phyloP scores from a whole-genome alignment of 192 early-diverging fungal genomes.

The Rhizophagus prolifer region DNA sequence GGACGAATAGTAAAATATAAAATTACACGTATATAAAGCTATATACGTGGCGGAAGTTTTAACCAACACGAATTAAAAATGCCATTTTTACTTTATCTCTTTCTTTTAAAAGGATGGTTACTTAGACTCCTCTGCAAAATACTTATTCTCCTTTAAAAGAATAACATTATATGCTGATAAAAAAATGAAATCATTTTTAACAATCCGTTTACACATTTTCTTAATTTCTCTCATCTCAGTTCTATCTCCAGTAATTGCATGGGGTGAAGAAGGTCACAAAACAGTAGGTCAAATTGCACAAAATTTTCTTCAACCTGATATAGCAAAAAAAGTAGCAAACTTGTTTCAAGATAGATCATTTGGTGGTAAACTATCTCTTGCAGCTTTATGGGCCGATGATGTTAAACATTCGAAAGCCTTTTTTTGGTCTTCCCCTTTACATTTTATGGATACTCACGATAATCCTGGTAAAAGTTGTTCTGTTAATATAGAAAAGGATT shows the following conservation, averaged over 20 bases:
- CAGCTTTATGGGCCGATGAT: constrained; percentile 4
- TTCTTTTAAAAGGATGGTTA: too few species aligned
- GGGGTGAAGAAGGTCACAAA: constrained; percentile 4
- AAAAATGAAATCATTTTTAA: not conserved
- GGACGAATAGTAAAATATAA: too few species aligned
- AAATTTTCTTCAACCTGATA: constrained; percentile 9
- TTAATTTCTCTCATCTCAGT: not conserved
- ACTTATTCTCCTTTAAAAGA: too few species aligned
- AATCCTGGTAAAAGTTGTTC: constrained; percentile 5
- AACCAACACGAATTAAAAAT: too few species aligned
- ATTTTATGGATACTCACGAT: constrained; percentile 20
- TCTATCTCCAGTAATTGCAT: not conserved
- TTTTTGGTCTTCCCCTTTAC: not conserved
- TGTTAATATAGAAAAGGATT: constrained; percentile 4
- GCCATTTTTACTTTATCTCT: too few species aligned
- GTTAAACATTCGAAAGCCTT: not conserved
- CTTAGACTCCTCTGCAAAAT: too few species aligned
- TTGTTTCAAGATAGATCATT: constrained; percentile 1
- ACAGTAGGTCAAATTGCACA: constrained; percentile 18
- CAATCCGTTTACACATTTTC: not conserved
- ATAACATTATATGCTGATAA: not conserved
- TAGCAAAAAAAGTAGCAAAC: not conserved
- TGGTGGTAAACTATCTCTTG: not conserved
- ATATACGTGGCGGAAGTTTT: too few species aligned
- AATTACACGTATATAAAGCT: too few species aligned